Base-by-base conservation (phyloP, 208 protist genomes). In the Acanthamoeba triangularis region DNA sequence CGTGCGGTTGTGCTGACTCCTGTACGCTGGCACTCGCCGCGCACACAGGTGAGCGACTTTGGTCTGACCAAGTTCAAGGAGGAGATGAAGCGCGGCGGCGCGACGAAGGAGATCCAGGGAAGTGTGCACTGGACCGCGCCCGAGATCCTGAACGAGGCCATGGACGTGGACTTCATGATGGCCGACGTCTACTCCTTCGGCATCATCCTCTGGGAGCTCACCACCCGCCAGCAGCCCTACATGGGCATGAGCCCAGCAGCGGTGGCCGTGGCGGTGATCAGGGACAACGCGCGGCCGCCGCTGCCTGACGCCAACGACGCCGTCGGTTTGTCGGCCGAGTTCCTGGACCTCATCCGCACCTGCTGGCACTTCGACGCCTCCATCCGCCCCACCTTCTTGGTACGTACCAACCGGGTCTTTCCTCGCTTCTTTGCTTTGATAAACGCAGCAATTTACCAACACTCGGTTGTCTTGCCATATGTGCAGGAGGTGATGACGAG, bases 141-240 rank as follows among this genome's bases (percentile, higher is more conserved):
- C 28, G 88, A 93, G 63, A 90, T 90, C 25, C 84, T 90, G 25
- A 90, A 90, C n/a, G 84, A 90, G 84, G n/a, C 44, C 11, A 30
- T 67, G n/a, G 84, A 90, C 14, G 84, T 90, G 3, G 84, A 90
- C n/a, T 90, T 37, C 84, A 69, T 67, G 49, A 20, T 65, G 84
- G 49, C 84, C 49, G 84, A 90, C 59, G 84, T 90, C 20, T 90
- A 90, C 10, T 49, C 30, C 3, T 90, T 90, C 25, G 84, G 84
- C 44, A 90, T 90, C 84, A 90, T 90, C 59, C 8, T 90, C 8
- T 90, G 84, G 84, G 84, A 90, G 35, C 84, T 90, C 30, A 44
- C 59, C n/a, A 90, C 84, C 10, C 49, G 84, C 35, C 54, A 90
- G 16, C 84, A 90, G n/a, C 84, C 84, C 59, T 90, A 90, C 84